Evolutionary conservation across 768 basidiomycete species (phyloP).

Genomic region (Amyloporia xantha): DNA sequence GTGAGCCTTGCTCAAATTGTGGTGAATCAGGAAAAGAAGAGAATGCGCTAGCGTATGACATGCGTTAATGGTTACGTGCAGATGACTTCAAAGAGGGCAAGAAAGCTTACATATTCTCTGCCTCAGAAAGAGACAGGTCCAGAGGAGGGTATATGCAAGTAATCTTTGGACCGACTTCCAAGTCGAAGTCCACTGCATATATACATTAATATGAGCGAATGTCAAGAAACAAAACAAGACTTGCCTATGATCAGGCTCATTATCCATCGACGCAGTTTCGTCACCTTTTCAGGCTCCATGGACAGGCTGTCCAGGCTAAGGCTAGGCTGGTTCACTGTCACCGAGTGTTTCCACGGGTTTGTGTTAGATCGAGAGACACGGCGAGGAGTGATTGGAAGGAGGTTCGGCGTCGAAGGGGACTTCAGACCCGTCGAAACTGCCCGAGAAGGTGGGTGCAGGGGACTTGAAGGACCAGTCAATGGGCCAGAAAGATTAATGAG

Average conservation of each 20-base stretch:
- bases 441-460: slow-evolving; percentile 3
- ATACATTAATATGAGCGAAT: slow-evolving; percentile 1
- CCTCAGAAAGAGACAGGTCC: slow-evolving; percentile 56
- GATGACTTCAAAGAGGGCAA: slow-evolving; percentile 3
- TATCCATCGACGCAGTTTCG: slow-evolving; percentile 58
- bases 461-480: slow-evolving; percentile 4
- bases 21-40: slow-evolving; percentile 88
- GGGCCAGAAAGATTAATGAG: slow-evolving; percentile 16
- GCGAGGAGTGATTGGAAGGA: slow-evolving; percentile 14
- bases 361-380: slow-evolving; percentile 40
- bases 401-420: slow-evolving; percentile 30
- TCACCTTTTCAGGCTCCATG: slow-evolving; percentile 40
- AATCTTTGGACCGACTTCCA: slow-evolving; percentile 80
- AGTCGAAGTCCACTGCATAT: slow-evolving; percentile 73
- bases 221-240: slow-evolving; percentile 11
- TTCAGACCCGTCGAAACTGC: slow-evolving; percentile 14
- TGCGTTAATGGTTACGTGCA: no score
- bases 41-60: slow-evolving; percentile 63
- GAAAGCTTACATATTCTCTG: slow-evolving; percentile 66
- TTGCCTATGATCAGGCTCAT: slow-evolving; percentile 59
- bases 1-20: slow-evolving; percentile 78
- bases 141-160: slow-evolving; percentile 63
- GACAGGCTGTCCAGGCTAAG: slow-evolving; percentile 33
- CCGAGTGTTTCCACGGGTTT: slow-evolving; percentile 33
- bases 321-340: slow-evolving; percentile 10